These are phyloP conservation scores for Gossypium gossypioides DNA, from an alignment of 441 rosid genomes.

Conservation along the genomic window DNA sequence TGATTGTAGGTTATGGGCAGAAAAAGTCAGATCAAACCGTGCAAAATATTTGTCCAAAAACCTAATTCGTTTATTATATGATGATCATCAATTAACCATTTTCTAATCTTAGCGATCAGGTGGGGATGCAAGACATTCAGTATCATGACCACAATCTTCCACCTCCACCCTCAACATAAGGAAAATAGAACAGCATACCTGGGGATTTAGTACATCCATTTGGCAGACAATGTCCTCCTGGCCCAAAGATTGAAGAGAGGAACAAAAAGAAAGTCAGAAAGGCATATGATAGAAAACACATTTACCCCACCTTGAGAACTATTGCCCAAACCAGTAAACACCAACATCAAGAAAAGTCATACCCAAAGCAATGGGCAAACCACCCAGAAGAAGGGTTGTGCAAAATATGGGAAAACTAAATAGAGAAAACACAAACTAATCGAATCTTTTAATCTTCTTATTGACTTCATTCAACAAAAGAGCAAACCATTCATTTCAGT, in stretches of 20 bases:
- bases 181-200: conserved; percentile 41
- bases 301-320: not conserved
- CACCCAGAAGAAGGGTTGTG: not conserved
- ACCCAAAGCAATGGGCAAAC: not conserved
- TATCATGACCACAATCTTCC: not conserved
- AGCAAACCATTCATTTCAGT: not conserved
- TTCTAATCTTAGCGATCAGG: not conserved
- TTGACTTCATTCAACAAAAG: not conserved
- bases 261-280: conserved; percentile 1
- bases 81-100: not conserved
- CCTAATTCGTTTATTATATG: not conserved
- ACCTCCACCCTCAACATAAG: not conserved
- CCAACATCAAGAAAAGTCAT: not conserved
- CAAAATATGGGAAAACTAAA: not conserved
- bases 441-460: not conserved
- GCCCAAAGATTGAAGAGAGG: conserved; percentile 2
- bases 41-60: not conserved
- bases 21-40: not conserved
- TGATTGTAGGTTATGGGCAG: not conserved
- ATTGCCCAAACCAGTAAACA: not conserved
- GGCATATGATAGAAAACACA: conserved; percentile 1
- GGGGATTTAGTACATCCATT: conserved; percentile 75
- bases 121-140: not conserved
- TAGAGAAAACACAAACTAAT: not conserved
- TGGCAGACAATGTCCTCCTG: conserved; percentile 59